Conservation (phyloP, 495 filamentous ascomycete species). For the Hypoxylon trugodes region DNA sequence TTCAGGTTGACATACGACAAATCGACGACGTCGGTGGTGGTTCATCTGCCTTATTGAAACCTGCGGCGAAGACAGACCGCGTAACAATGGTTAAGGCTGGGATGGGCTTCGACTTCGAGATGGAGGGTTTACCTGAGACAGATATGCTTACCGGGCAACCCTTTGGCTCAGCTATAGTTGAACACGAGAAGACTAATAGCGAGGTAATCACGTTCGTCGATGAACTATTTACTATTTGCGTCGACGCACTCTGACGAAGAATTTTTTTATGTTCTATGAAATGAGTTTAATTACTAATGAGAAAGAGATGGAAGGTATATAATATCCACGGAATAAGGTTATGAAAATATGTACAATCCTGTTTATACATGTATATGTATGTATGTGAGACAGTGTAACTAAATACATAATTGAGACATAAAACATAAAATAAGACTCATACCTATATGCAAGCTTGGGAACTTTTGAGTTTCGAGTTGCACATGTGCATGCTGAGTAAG, state of each 20-base stretch:
- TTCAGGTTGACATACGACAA: conserved; percentile 58
- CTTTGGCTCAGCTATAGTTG: conserved; percentile 26
- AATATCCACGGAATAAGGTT: too few relatives aligned
- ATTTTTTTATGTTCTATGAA: neutral
- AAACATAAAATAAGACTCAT: too few relatives aligned
- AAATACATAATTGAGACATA: too few relatives aligned
- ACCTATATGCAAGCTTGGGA: too few relatives aligned
- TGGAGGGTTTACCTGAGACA: conserved; percentile 18
- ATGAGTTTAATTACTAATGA: neutral
- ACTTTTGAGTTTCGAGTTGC: too few relatives aligned
- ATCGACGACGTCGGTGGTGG: conserved; percentile 22
- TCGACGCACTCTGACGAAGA: conserved; percentile 37
- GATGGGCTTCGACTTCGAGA: conserved; percentile 22
- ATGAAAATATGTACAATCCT: too few relatives aligned
- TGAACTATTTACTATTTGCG: conserved; percentile 47
- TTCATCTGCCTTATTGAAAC: conserved; percentile 2
- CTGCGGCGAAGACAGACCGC: conserved; percentile 8
- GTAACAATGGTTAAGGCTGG: conserved; percentile 33
- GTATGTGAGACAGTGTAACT: too few relatives aligned
- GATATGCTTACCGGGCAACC: neutral
- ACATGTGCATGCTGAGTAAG: too few relatives aligned
- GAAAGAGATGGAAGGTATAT: too few relatives aligned
- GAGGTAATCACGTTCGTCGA: conserved; percentile 52
- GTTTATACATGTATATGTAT: too few relatives aligned
- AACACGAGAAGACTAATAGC: conserved; percentile 31